Base-by-base conservation (phyloP, 2,329 filamentous ascomycete species). In the Hypoxylon sp. region DNA sequence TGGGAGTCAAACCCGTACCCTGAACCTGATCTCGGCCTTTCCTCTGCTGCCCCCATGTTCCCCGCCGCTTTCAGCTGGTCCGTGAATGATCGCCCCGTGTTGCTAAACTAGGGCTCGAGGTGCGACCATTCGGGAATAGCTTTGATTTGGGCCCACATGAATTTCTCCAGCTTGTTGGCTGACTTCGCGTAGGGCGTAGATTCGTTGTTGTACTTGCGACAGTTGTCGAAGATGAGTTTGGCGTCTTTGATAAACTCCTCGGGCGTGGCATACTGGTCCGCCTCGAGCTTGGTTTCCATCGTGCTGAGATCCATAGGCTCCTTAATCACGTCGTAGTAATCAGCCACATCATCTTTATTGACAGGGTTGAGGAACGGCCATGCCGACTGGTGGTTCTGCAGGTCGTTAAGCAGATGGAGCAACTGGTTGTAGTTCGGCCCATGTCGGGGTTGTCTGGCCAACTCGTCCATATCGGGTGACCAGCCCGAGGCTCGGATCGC, bases 281-380 rank as follows among this genome's bases (percentile, higher is more conserved):
- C 93, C 77, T 98, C 95, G 71, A 98, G 91, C 81, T 97, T 97
- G 74, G 89, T 90, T 81, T 98, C 96, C 95, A 99, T 98, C 20
- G 95, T 98, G 53, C 89, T 91, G 53, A 98, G 85, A 78, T 98
- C 96, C 96, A 99, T 99, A 37, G 96, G 96, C 79, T 97, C 92
- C 78, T 95, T 95, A 84, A 99, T 99, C 68, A 98, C 95, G 66
- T 97, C 94, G 84, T 98, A 98, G 82, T 99, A 99, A 80, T 99
- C 96, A n/a, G 94, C 90, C 0, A 99, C 96, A 73, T 98, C 96
- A 76, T 99, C 96, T 73, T 92, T 91, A 79, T 97, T 98, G 73
- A 99, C 96, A 0, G 96, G 95, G 27, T 94, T 89, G 33, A 96
- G 87, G 84, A 99, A 99, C 0, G 96, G 96, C 96, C 96, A 99